phyloP scores from a whole-genome alignment of 202 grass and related monocot species.

The Digitaria exilis region DNA sequence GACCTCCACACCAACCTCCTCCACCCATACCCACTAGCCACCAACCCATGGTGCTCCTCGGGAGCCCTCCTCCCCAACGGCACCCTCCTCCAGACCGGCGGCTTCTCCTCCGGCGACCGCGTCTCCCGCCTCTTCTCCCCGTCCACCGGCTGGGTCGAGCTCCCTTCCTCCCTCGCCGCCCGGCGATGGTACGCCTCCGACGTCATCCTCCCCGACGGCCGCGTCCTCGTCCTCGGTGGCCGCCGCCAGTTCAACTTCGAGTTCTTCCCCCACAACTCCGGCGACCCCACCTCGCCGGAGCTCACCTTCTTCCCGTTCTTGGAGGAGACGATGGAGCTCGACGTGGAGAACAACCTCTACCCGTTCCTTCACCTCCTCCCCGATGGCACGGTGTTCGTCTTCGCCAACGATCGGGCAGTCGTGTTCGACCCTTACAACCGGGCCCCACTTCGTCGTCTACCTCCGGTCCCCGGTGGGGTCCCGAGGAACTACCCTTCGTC shows the following conservation, averaged over 20 bases:
- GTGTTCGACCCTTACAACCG: constrained; percentile 59
- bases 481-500: constrained; percentile 76
- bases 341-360: constrained; percentile 84
- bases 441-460: constrained; percentile 48
- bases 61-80: constrained; percentile 82
- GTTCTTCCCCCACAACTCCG: constrained; percentile 48
- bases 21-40: constrained; percentile 59
- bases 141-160: constrained; percentile 58
- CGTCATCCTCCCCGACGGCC: constrained; percentile 65
- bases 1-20: constrained; percentile 57
- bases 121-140: constrained; percentile 71
- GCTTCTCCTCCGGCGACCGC: constrained; percentile 74
- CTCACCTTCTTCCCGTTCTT: constrained; percentile 72
- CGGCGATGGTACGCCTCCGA: constrained; percentile 74
- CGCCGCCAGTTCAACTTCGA: constrained; percentile 83
- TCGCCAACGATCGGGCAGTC: constrained; percentile 75
- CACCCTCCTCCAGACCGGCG: constrained; percentile 74
- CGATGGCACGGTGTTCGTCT: constrained; percentile 72
- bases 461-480: constrained; percentile 43
- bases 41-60: constrained; percentile 91
- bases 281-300: neutral
- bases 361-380: constrained; percentile 94
- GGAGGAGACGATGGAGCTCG: constrained; percentile 65
- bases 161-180: constrained; percentile 41
- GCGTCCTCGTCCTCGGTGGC: constrained; percentile 71